Conservation (phyloP, 768 basidiomycete genomes). For the Calocera viscosa region DNA sequence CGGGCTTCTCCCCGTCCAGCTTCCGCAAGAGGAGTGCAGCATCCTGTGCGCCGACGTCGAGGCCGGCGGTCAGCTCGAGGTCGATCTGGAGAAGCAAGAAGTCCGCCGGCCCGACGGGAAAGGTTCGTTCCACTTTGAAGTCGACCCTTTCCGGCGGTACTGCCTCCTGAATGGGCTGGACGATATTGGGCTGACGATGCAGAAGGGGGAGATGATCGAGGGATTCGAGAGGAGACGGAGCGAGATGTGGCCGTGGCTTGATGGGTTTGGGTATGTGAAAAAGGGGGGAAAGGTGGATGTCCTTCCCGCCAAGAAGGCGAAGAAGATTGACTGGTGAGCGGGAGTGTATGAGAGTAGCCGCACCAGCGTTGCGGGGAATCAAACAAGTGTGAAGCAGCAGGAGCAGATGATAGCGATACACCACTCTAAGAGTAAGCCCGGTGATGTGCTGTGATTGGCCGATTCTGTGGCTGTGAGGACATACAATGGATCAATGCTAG, state of each 20-base stretch:
- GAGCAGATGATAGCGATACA: too few relatives aligned
- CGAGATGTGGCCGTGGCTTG: conserved; percentile 85
- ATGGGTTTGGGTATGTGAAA: conserved; percentile 78
- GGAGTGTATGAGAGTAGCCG: background rate
- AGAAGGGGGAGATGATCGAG: conserved; percentile 58
- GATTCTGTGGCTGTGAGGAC: too few relatives aligned
- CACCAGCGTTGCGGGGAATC: background rate
- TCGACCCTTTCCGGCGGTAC: conserved; percentile 84
- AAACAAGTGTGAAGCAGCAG: too few relatives aligned
- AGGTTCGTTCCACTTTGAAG: conserved; percentile 57
- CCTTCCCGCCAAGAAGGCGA: conserved; percentile 20
- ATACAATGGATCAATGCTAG: too few relatives aligned
- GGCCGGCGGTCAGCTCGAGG: conserved; percentile 60
- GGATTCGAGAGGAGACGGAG: conserved; percentile 69
- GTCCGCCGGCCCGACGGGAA: conserved; percentile 56
- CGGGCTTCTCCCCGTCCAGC: conserved; percentile 69
- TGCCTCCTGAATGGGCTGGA: conserved; percentile 93
- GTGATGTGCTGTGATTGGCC: too few relatives aligned
- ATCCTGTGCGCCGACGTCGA: conserved; percentile 66
- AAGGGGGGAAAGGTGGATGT: conserved; percentile 37
- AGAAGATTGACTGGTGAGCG: conserved; percentile 29
- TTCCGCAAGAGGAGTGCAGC: conserved; percentile 59
- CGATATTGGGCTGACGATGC: conserved; percentile 89
- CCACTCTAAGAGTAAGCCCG: too few relatives aligned
- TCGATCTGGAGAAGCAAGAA: conserved; percentile 74